Conservation (phyloP, 1,284 basidiomycete genomes). For the Athelia sp. region DNA sequence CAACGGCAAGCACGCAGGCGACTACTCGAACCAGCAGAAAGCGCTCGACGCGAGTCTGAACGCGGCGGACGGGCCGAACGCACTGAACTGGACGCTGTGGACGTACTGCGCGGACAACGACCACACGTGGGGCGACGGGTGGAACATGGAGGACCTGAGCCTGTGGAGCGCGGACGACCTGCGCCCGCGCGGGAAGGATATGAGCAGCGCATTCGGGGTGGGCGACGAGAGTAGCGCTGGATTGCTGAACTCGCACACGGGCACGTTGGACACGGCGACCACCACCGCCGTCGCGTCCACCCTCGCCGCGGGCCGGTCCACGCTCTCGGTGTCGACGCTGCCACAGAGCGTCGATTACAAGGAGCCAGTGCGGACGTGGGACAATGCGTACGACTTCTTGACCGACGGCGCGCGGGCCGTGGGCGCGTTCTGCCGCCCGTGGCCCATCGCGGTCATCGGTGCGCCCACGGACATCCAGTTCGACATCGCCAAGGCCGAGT, state of each 20-base stretch:
- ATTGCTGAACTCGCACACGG: neutral
- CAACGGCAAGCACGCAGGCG: conserved; percentile 69
- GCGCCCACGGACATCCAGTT: conserved; percentile 64
- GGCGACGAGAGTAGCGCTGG: neutral
- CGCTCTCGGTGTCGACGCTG: conserved; percentile 3
- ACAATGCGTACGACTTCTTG: conserved; percentile 62
- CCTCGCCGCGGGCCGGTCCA: neutral
- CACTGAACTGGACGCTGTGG: conserved; percentile 86
- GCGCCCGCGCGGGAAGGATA: neutral
- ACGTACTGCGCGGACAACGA: conserved; percentile 79
- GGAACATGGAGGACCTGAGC: conserved; percentile 96
- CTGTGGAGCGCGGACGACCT: conserved; percentile 81
- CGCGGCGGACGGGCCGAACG: conserved; percentile 82
- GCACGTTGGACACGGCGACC: neutral
- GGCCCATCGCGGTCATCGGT: conserved; percentile 73
- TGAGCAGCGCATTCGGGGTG: neutral
- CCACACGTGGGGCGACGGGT: conserved; percentile 91
- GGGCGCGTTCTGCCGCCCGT: conserved; percentile 79
- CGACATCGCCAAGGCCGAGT: conserved; percentile 66
- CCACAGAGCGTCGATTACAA: too few species aligned
- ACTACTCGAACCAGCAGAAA: conserved; percentile 77
- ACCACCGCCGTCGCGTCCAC: too few species aligned
- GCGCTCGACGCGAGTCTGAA: conserved; percentile 93
- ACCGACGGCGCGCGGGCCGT: conserved; percentile 36
- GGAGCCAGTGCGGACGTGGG: conserved; percentile 12